phyloP scores from a whole-genome alignment of 805 yeast species.

The Candida endomychidarum region DNA sequence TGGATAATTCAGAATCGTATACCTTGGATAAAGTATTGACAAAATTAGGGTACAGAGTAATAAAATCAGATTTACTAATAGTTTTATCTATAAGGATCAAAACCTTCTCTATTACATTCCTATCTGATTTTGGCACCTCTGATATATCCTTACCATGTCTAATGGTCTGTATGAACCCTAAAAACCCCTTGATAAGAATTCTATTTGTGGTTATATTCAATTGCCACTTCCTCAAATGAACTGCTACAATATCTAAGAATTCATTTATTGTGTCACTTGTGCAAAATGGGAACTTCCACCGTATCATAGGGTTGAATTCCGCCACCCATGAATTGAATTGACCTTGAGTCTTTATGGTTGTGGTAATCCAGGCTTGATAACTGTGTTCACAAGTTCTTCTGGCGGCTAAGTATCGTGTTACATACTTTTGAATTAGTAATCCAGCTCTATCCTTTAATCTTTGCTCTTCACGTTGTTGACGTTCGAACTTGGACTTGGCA shows the following conservation, averaged over 20 bases:
- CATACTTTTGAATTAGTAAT: slow-evolving; percentile 46
- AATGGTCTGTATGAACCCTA: slow-evolving; percentile 1
- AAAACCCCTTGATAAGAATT: slow-evolving; percentile 2
- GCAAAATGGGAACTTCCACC: slow-evolving; percentile 11
- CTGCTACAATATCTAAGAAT: neutral
- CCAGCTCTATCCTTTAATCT: slow-evolving; percentile 53
- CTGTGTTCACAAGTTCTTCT: slow-evolving; percentile 20
- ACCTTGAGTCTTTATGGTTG: slow-evolving; percentile 2
- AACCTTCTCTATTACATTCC: neutral
- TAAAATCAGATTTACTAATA: neutral
- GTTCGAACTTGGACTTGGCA: slow-evolving; percentile 63
- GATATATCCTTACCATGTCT: too few species aligned
- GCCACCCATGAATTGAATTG: slow-evolving; percentile 23
- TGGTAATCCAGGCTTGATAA: slow-evolving; percentile 18
- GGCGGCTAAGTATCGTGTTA: slow-evolving; percentile 41
- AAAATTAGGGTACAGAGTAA: slow-evolving; percentile 2
- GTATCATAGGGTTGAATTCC: slow-evolving; percentile 13
- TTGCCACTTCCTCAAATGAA: slow-evolving; percentile 5
- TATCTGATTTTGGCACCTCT: neutral
- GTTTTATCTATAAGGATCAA: neutral
- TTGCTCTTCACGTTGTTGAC: slow-evolving; percentile 61
- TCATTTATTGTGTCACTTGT: neutral
- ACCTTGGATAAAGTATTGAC: neutral
- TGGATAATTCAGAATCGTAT: neutral
- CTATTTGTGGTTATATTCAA: slow-evolving; percentile 4